Base-by-base conservation (phyloP, 352 stramenopile genomes). In the Globisporangium rhizosaccharum region DNA sequence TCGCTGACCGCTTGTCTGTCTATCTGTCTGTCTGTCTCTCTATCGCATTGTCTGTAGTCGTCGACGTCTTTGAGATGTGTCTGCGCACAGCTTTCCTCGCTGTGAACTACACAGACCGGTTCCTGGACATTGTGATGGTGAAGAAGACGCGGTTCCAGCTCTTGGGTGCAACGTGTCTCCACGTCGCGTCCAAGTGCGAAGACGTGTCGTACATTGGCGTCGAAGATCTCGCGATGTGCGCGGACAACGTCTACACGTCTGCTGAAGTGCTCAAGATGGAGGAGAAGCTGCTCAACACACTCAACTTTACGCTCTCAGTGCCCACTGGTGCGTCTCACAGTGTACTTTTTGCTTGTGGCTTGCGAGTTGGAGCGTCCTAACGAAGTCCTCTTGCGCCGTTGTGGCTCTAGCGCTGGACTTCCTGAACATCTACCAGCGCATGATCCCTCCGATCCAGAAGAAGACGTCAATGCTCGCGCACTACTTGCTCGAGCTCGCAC, bases 11-110 rank as follows among this genome's bases (percentile, higher is more conserved):
- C 11, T 12, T 50, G 10, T 15, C 10, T 9, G 8, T 36, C 9
- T 36, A 47, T 26, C 23, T 28, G 20, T 51, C 9, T 42, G 54
- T 33, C 23, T 28, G 3, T 54, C 17, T 57, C 18, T 52, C 39
- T 9, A 15, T 5, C 60, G 5, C 47, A 33, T 51, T 39, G 3
- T 42, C n/a, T 28, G n/a, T 66, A 91, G 88, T 97, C 30, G 88
- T 97, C 42, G 88, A 97, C 61, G 88, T 96, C 33, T 97, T 97
- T 55, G 88, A 97, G 58, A 97, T 97, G 88, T 96, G 85, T 62
- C 65, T 96, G 7, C 76, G 88, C 26, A 96, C 85, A 26, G 88
- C 87, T 12, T 97, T 96, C 57, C 66, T 97, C 23, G 87, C 87
- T n/a, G 84, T 97, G 9, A 94, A 93, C 65, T 96, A 96, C 70